These are phyloP conservation scores for Tarenaya hassleriana DNA, from an alignment of 345 rosid genomes.

Conservation along the genomic window DNA sequence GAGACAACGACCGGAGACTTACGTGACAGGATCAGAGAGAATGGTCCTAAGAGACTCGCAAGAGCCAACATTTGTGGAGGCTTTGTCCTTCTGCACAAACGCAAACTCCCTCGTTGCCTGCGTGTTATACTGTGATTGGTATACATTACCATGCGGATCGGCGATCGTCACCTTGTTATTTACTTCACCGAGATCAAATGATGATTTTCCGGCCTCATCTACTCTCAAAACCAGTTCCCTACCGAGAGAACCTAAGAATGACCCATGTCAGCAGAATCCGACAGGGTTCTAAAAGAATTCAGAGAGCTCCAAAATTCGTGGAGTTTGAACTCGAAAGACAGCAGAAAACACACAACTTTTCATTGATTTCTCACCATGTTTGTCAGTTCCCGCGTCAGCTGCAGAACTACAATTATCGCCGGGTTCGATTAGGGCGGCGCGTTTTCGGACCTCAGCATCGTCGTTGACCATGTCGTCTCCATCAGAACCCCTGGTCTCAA, in stretches of 20 bases:
- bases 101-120: constrained; percentile 42
- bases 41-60: constrained; percentile 67
- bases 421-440: constrained; percentile 11
- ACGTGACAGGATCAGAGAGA: constrained; percentile 79
- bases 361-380: constrained; percentile 40
- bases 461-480: constrained; percentile 43
- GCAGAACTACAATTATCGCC: constrained; percentile 15
- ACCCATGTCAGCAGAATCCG: neutral
- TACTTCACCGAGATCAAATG: constrained; percentile 27
- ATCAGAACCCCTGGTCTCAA: constrained; percentile 36
- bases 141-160: constrained; percentile 46
- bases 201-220: constrained; percentile 31
- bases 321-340: neutral
- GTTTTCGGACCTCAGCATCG: constrained; percentile 18
- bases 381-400: constrained; percentile 21
- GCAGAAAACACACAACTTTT: constrained; percentile 7
- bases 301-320: constrained; percentile 5
- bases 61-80: constrained; percentile 43
- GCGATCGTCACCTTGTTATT: constrained; percentile 39
- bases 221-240: constrained; percentile 46
- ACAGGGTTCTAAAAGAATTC: neutral
- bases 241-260: constrained; percentile 25
- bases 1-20: constrained; percentile 30
- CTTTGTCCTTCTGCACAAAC: constrained; percentile 49
- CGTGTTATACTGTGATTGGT: constrained; percentile 42